Percentiles rank a stretch among this genome's conserved stretches.
phyloP scores from a whole-genome alignment of 2,329 filamentous ascomycete genomes.

The Fusarium temperatum region DNA sequence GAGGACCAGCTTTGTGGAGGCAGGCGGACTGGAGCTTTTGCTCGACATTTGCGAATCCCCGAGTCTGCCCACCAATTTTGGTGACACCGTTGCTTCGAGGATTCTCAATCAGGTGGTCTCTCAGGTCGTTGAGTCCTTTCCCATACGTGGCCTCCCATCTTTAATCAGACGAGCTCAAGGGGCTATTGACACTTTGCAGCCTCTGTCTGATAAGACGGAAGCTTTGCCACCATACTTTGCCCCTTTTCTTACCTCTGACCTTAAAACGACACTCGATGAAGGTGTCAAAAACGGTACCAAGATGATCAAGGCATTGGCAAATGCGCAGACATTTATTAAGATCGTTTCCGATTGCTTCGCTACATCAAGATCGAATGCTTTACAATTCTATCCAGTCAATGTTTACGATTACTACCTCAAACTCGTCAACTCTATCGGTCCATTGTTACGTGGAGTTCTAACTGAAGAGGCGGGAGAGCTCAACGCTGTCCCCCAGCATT shows the following conservation, averaged over 20 bases:
- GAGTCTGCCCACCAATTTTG: constrained; percentile 72
- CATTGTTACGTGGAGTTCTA: constrained; percentile 81
- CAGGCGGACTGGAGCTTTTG: constrained; percentile 82
- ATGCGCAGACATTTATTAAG: constrained; percentile 78
- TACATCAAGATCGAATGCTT: constrained; percentile 69
- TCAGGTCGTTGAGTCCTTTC: constrained; percentile 80
- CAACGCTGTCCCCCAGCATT: constrained; percentile 75
- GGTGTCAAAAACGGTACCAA: constrained; percentile 72
- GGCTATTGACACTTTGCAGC: constrained; percentile 73
- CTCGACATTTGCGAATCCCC: constrained; percentile 86
- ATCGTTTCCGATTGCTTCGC: constrained; percentile 80
- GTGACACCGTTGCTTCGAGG: constrained; percentile 72
- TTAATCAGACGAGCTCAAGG: constrained; percentile 78
- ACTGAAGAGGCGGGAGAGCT: constrained; percentile 84
- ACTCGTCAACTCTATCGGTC: constrained; percentile 79
- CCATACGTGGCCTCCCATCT: constrained; percentile 83
- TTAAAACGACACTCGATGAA: constrained; percentile 45
- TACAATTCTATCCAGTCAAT: constrained; percentile 79
- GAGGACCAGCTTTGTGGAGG: constrained; percentile 77
- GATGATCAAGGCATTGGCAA: constrained; percentile 80
- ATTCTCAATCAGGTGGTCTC: constrained; percentile 79
- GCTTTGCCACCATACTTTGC: constrained; percentile 74
- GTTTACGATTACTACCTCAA: constrained; percentile 83
- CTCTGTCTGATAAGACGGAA: constrained; percentile 64
- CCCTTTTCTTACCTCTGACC: constrained; percentile 64